A percentile compares a stretch with the other conserved stretches of the same genome.
phyloP scores from a whole-genome alignment of 2,329 filamentous ascomycete species.

The Trichoderma sp. region DNA sequence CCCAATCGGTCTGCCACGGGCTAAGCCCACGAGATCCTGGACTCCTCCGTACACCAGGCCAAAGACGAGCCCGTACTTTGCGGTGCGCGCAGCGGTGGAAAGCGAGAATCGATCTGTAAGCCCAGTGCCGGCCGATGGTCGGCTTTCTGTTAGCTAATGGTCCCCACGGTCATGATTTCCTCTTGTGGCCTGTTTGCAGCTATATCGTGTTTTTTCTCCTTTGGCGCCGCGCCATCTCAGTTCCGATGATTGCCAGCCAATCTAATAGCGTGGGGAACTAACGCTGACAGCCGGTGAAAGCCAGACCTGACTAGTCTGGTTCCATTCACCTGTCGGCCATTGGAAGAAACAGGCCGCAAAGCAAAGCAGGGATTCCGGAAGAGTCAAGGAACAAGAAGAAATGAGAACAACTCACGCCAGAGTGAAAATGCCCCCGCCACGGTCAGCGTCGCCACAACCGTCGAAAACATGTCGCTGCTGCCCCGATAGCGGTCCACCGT shows the following conservation, averaged over 20 bases:
- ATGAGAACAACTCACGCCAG: conserved; percentile 63
- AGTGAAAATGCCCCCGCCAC: conserved; percentile 86
- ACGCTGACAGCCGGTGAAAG: conserved; percentile 12
- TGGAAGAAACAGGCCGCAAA: neutral
- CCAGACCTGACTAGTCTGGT: conserved; percentile 12
- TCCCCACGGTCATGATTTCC: conserved; percentile 1
- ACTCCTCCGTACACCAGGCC: conserved; percentile 78
- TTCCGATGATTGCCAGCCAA: conserved; percentile 21
- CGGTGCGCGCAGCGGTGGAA: conserved; percentile 73
- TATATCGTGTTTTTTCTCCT: neutral
- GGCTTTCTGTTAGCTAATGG: conserved; percentile 27
- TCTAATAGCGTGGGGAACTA: neutral
- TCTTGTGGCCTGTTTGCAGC: neutral
- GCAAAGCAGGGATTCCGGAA: neutral
- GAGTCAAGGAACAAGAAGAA: neutral
- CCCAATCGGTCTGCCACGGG: conserved; percentile 70
- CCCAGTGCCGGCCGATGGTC: conserved; percentile 33
- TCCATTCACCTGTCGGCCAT: conserved; percentile 9
- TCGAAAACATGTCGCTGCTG: conserved; percentile 75
- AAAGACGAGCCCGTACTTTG: conserved; percentile 75
- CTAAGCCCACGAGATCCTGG: conserved; percentile 72
- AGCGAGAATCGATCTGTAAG: conserved; percentile 74
- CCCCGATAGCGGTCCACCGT: conserved; percentile 67
- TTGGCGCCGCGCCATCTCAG: neutral
- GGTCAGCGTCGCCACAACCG: conserved; percentile 77